Evolutionary conservation across 768 basidiomycete genomes (phyloP).

Genomic region (Phylloporus rhodoxanthus): DNA sequence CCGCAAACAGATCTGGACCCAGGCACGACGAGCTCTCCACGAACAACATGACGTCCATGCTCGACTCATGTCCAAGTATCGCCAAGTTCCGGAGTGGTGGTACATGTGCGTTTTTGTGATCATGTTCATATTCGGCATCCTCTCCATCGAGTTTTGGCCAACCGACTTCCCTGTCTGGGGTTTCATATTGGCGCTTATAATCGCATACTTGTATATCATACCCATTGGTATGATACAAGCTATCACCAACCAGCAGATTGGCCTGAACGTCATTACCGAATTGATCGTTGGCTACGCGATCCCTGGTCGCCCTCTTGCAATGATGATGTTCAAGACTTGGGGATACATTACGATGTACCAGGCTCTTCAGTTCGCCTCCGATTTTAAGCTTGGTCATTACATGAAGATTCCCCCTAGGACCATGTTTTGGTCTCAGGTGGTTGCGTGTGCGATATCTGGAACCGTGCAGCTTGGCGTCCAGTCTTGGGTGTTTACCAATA

Average conservation of each 20-base stretch:
- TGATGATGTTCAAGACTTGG: constrained; percentile 78
- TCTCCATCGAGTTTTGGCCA: constrained; percentile 61
- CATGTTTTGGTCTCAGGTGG: constrained; percentile 66
- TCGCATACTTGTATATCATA: constrained; percentile 60
- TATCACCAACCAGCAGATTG: constrained; percentile 75
- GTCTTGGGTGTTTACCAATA: constrained; percentile 50
- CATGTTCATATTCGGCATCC: constrained; percentile 56
- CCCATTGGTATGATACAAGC: constrained; percentile 55
- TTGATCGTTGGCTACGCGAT: constrained; percentile 54
- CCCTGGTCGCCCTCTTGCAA: constrained; percentile 64
- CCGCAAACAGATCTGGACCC: constrained; percentile 50
- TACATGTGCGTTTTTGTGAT: constrained; percentile 40
- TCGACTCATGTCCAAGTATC: constrained; percentile 53
- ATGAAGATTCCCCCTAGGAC: constrained; percentile 64
- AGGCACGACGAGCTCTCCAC: constrained; percentile 44
- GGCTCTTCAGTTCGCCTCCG: constrained; percentile 61
- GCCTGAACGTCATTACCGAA: constrained; percentile 42
- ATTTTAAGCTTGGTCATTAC: constrained; percentile 75
- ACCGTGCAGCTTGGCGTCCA: constrained; percentile 65
- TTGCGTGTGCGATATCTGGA: constrained; percentile 55
- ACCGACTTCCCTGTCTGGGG: constrained; percentile 43
- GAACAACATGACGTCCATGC: constrained; percentile 59
- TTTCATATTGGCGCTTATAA: constrained; percentile 36
- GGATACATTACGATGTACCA: constrained; percentile 63
- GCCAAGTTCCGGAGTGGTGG: constrained; percentile 58